These are phyloP conservation scores for Talaromyces albobiverticillius DNA, from an alignment of 2,329 filamentous ascomycete genomes.

Conservation along the genomic window DNA sequence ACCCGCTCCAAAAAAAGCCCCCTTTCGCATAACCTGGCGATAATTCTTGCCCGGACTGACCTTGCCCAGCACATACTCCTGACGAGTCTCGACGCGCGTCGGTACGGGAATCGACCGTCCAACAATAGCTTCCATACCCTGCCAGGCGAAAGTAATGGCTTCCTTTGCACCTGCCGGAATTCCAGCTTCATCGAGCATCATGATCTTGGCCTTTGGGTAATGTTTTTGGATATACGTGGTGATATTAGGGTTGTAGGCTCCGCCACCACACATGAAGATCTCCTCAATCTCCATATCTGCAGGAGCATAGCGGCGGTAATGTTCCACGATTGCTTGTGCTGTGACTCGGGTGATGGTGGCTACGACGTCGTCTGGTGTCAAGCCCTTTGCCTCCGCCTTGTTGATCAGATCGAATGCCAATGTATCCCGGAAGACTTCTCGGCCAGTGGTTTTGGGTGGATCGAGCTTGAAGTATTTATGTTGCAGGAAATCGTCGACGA, in stretches of 20 bases:
- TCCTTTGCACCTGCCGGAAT: constrained; percentile 59
- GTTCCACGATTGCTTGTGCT: constrained; percentile 56
- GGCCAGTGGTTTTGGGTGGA: constrained; percentile 57
- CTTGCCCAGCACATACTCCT: constrained; percentile 54
- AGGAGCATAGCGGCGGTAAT: constrained; percentile 50
- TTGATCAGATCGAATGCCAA: constrained; percentile 52
- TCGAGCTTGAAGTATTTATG: constrained; percentile 51
- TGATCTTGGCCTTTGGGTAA: constrained; percentile 50
- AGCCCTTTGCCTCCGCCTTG: constrained; percentile 44
- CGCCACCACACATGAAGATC: constrained; percentile 61
- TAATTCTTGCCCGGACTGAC: constrained; percentile 56
- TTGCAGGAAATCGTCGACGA: constrained; percentile 53
- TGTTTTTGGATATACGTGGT: constrained; percentile 49
- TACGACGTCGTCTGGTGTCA: constrained; percentile 52
- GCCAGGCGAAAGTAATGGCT: constrained; percentile 59
- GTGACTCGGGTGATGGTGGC: constrained; percentile 61
- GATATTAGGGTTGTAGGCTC: constrained; percentile 59
- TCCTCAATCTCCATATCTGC: constrained; percentile 48
- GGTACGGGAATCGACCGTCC: constrained; percentile 56
- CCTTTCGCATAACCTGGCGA: constrained; percentile 51
- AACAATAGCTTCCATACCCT: constrained; percentile 59
- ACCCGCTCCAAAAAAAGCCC: constrained; percentile 50
- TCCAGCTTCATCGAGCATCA: constrained; percentile 57
- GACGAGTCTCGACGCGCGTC: constrained; percentile 52
- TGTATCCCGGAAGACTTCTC: constrained; percentile 59